These are phyloP conservation scores for Abrus precatorius DNA, from an alignment of 306 rosid genomes.

Conservation along the genomic window DNA sequence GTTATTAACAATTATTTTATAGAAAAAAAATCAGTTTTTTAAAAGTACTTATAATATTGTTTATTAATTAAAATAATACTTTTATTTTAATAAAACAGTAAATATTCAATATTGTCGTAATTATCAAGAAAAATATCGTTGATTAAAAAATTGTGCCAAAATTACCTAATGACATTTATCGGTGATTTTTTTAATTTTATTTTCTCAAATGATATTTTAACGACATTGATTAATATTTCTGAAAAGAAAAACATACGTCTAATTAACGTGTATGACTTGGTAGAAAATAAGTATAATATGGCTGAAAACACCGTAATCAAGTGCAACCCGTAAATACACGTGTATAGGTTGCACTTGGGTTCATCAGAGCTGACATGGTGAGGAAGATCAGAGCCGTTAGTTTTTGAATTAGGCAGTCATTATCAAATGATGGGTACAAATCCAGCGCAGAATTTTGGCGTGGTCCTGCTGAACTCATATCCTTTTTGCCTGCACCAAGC, in stretches of 20 bases:
- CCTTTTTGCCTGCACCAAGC: constrained; percentile 48
- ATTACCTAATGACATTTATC: too few relatives aligned
- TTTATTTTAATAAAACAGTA: too few relatives aligned
- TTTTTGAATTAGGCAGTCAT: constrained; percentile 67
- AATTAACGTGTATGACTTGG: not conserved
- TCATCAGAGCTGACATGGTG: constrained; percentile 10
- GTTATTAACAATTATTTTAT: too few relatives aligned
- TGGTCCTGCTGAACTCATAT: constrained; percentile 65
- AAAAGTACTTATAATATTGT: too few relatives aligned
- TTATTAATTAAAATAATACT: too few relatives aligned
- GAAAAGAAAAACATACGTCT: not conserved
- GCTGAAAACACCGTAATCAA: not conserved
- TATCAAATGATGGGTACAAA: constrained; percentile 67
- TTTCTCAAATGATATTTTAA: not conserved
- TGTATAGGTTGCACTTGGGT: constrained; percentile 42
- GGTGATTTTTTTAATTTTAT: too few relatives aligned
- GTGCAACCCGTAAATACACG: constrained; percentile 26
- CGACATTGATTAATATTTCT: not conserved
- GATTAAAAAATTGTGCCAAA: too few relatives aligned
- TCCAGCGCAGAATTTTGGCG: constrained; percentile 69
- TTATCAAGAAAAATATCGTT: too few relatives aligned
- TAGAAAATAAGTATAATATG: not conserved
- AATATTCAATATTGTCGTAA: too few relatives aligned
- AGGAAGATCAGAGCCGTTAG: constrained; percentile 55
- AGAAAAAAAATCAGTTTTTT: too few relatives aligned